A percentile compares a stretch with the other conserved stretches of the same genome.
These are phyloP conservation scores for Zasmidium citrigriseum DNA, from an alignment of 2,329 filamentous ascomycete species.

Conservation along the genomic window DNA sequence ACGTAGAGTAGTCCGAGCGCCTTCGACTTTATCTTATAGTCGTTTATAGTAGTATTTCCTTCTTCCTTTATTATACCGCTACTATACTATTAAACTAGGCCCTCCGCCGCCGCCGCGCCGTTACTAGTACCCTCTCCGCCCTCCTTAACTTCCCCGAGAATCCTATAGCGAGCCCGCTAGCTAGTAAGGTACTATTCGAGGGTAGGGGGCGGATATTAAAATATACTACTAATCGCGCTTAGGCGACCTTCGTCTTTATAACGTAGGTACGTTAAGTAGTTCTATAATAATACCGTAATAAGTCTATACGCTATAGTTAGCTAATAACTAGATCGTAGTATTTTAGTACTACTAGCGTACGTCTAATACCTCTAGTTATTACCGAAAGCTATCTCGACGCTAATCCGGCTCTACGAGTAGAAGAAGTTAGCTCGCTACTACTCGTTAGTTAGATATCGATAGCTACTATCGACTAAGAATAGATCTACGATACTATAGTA, in stretches of 20 bases:
- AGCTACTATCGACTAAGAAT: background rate
- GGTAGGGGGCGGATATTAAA: background rate
- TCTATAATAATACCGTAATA: background rate
- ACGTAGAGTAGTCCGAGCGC: background rate
- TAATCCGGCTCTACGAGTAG: background rate
- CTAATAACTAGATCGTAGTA: background rate
- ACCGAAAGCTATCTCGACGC: background rate
- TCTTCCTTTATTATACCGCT: no score
- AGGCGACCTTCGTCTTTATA: background rate
- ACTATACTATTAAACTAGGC: background rate
- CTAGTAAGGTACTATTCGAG: background rate
- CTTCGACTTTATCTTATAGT: no score
- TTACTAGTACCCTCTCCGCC: background rate
- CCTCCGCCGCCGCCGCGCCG: no score
- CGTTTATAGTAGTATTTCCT: background rate
- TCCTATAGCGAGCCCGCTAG: background rate
- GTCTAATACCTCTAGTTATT: background rate
- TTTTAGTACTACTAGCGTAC: background rate
- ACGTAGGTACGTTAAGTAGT: background rate
- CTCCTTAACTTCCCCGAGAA: background rate
- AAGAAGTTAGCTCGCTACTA: background rate
- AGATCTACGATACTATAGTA: background rate
- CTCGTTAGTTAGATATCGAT: background rate
- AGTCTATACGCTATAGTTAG: background rate
- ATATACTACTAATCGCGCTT: background rate